Percentiles rank a stretch among this genome's conserved stretches.
These are phyloP conservation scores for Aspergillus carlsbadensis DNA, from an alignment of 495 filamentous ascomycete genomes.

Conservation along the genomic window DNA sequence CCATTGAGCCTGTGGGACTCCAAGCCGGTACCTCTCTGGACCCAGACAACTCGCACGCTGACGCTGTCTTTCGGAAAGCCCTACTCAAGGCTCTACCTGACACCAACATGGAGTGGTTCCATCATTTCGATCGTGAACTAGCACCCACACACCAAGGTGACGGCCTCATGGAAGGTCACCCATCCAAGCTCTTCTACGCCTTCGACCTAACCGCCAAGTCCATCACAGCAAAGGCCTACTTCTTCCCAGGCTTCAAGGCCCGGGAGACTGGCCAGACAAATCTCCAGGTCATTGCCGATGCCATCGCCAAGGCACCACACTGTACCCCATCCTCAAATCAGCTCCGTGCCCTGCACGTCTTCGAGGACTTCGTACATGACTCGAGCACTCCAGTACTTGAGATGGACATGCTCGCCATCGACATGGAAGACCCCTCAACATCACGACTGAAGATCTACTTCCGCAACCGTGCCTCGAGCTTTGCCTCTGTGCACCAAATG, in stretches of 20 bases:
- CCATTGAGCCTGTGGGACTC: not conserved
- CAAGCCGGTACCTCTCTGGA: not conserved
- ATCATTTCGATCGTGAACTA: too few species aligned
- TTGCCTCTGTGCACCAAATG: not conserved
- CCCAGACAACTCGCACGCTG: too few species aligned
- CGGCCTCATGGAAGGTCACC: slow-evolving; percentile 1
- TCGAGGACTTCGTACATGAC: not conserved
- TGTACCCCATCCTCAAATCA: not conserved
- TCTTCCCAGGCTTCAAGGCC: not conserved
- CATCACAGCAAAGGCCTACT: not conserved
- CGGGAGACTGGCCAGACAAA: too few species aligned
- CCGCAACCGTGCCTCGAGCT: not conserved
- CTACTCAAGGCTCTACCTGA: too few species aligned
- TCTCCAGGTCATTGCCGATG: too few species aligned
- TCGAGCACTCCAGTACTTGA: not conserved
- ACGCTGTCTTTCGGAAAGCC: too few species aligned
- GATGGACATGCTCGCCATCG: not conserved
- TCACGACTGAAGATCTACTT: slow-evolving; percentile 4
- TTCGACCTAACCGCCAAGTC: not conserved
- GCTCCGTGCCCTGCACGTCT: not conserved
- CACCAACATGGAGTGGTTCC: too few species aligned
- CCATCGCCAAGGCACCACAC: too few species aligned
- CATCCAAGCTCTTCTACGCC: slow-evolving; percentile 7
- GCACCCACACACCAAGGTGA: not conserved
- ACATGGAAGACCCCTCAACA: not conserved